Evolutionary conservation across 2,329 filamentous ascomycete genomes (phyloP).

Genomic region (Aspergillus intermedius): DNA sequence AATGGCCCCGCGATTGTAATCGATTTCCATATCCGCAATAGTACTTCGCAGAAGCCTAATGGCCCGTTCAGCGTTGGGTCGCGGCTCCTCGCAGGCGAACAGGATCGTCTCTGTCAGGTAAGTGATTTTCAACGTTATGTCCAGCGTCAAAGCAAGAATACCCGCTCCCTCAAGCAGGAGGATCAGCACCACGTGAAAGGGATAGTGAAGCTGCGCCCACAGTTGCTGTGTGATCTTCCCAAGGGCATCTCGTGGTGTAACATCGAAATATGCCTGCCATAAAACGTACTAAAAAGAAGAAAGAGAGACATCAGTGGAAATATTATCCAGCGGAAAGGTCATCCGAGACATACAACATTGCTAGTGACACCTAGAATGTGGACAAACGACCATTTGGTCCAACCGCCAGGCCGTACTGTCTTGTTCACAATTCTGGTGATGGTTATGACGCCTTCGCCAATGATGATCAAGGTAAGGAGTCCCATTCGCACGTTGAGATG

Average conservation of each 20-base stretch:
- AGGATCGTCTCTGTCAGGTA: constrained; percentile 35
- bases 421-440: constrained; percentile 51
- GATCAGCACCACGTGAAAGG: constrained; percentile 57
- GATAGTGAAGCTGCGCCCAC: constrained; percentile 49
- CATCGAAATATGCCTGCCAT: constrained; percentile 58
- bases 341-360: constrained; percentile 27
- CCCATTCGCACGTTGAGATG: constrained; percentile 59
- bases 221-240: constrained; percentile 53
- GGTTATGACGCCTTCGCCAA: constrained; percentile 61
- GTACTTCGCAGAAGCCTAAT: constrained; percentile 30
- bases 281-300: constrained; percentile 44
- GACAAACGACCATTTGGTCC: constrained; percentile 35
- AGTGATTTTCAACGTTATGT: constrained; percentile 35
- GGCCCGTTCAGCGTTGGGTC: constrained; percentile 19
- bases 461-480: constrained; percentile 58
- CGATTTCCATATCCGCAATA: constrained; percentile 36
- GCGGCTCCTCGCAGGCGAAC: constrained; percentile 34
- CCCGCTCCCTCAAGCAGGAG: constrained; percentile 61
- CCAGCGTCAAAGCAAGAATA: constrained; percentile 45
- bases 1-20: constrained; percentile 27
- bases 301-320: neutral
- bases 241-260: constrained; percentile 46
- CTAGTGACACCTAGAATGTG: constrained; percentile 33
- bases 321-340: neutral
- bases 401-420: constrained; percentile 35